Conservation (phyloP, 2,329 filamentous ascomycete genomes). For the Parasarocladium wereldwijsianum region DNA sequence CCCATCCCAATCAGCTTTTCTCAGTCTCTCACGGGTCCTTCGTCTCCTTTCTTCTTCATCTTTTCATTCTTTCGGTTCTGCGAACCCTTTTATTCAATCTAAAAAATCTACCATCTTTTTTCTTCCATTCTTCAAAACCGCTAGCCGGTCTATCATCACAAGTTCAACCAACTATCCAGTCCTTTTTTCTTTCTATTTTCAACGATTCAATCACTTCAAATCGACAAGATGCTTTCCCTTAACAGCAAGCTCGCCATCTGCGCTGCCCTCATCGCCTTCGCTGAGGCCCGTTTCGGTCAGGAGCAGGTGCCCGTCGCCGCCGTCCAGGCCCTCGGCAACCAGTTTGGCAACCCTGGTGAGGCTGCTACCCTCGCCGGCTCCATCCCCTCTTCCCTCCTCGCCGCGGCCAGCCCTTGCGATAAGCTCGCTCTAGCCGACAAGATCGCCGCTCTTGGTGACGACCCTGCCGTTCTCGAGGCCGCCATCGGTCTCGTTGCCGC, state of each 20-base stretch:
- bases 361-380: constrained; percentile 49
- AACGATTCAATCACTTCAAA: not conserved
- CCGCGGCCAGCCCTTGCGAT: constrained; percentile 48
- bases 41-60: constrained; percentile 3
- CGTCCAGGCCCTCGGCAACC: constrained; percentile 33
- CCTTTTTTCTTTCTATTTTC: not conserved
- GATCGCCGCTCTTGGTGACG: constrained; percentile 45
- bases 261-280: constrained; percentile 25
- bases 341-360: constrained; percentile 41
- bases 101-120: too few relatives aligned
- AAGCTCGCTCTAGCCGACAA: constrained; percentile 52
- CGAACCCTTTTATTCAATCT: too few relatives aligned
- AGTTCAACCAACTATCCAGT: too few relatives aligned
- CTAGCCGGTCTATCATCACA: constrained; percentile 3
- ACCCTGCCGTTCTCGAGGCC: constrained; percentile 43
- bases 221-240: constrained; percentile 4
- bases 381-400: constrained; percentile 47
- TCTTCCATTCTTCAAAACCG: constrained; percentile 1
- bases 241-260: constrained; percentile 20
- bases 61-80: constrained; percentile 5
- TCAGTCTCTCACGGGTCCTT: constrained; percentile 4
- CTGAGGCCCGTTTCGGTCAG: constrained; percentile 45
- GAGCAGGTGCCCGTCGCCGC: constrained; percentile 43
- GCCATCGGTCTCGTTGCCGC: constrained; percentile 49
- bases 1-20: constrained; percentile 4